Base-by-base conservation (phyloP, 768 basidiomycete genomes). In the Lentinus brumalis region DNA sequence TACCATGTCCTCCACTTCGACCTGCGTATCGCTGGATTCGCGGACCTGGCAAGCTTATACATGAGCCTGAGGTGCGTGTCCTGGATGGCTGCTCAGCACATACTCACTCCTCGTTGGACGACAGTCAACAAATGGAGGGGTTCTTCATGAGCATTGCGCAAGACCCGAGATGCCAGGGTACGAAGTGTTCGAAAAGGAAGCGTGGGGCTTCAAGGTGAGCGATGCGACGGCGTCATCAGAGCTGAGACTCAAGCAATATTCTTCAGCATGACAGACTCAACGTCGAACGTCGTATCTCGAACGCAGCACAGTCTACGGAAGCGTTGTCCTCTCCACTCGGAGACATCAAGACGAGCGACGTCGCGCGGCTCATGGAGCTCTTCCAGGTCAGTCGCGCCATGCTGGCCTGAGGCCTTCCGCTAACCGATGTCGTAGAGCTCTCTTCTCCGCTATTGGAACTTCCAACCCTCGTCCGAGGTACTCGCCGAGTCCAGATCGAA, bases 1-100 rank as follows among this genome's bases (percentile, higher is more conserved):
- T 94, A 88, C 69, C 89, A 92, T 74, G 89, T 93, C 56, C 80
- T 93, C 50, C 88, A 92, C 68, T 91, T 94, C 65, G 91, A 94
- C 72, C 79, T 94, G 45, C 85, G 91, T 5, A 91, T 93, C 51
- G 84, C 92, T 3, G 91, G 91, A 0, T 94, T 94, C 67, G 90
- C 91, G 2, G 92, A 93, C 68, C 78, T 94, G 11, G 75, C 83
- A 1, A 92, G 91, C 66, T 77, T 94, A 38, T 93, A 94, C 68
- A 81, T 78, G 71, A 88, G 89, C 56, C 79, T 94, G 10, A 70
- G 70, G 71, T 70, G 38, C 5, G 65, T 51, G 9, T 8, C 2
- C n/a, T 29, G 26, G 16, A 26, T 31, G 11, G 21, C 18, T 10
- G 3, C 5, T 8, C 5, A 10, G 9, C 26, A 4, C 21, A 45